Evolutionary conservation across 805 yeast species (phyloP).

Genomic region (Wickerhamomyces hampshirensis): DNA sequence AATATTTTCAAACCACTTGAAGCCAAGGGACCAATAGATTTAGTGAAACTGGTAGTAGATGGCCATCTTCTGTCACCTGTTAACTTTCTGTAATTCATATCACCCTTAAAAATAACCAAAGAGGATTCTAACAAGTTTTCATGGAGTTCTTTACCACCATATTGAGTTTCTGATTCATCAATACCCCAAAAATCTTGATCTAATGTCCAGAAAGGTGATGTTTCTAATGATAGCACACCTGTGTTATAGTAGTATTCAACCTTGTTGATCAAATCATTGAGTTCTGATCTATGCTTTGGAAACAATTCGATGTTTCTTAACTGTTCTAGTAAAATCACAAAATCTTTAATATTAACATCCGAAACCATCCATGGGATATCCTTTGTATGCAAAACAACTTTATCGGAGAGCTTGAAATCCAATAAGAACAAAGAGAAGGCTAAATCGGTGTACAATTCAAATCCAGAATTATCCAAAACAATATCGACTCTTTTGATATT

Average conservation of each 20-base stretch:
- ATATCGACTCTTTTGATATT: conserved; percentile 61
- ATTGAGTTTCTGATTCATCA: conserved; percentile 41
- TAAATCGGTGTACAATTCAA: conserved; percentile 88
- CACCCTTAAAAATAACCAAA: conserved; percentile 87
- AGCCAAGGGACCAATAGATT: conserved; percentile 68
- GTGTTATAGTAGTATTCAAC: conserved; percentile 37
- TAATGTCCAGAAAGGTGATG: conserved; percentile 84
- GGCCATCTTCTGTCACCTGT: conserved; percentile 92
- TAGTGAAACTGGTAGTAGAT: conserved; percentile 65
- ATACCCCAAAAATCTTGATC: conserved; percentile 73
- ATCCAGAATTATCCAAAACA: conserved; percentile 91
- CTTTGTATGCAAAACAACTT: conserved; percentile 81
- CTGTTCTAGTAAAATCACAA: conserved; percentile 51
- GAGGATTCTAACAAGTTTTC: conserved; percentile 57
- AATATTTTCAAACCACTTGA: conserved; percentile 57
- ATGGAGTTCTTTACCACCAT: conserved; percentile 59
- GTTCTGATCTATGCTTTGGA: conserved; percentile 38
- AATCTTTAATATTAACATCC: conserved; percentile 86
- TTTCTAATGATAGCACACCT: conserved; percentile 47
- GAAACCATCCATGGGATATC: conserved; percentile 96
- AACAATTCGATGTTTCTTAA: conserved; percentile 49
- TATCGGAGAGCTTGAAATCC: conserved; percentile 59
- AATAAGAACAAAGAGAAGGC: conserved; percentile 60
- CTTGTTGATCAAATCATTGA: conserved; percentile 43
- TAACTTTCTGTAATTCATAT: conserved; percentile 89